phyloP scores from a whole-genome alignment of 129 eudicot genomes.

The Logfia minima region DNA sequence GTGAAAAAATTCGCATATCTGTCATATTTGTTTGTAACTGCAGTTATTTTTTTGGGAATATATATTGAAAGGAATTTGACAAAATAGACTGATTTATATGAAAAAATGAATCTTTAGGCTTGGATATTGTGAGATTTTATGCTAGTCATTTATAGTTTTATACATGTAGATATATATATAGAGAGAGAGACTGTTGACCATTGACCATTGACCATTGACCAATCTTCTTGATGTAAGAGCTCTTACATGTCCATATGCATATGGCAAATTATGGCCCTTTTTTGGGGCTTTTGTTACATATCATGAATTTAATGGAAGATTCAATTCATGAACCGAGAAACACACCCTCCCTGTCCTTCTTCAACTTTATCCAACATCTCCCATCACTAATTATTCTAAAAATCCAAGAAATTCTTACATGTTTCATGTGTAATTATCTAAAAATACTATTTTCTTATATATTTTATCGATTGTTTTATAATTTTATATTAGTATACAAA shows the following conservation, averaged over 20 bases:
- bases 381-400: slow-evolving; percentile 1
- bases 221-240: slow-evolving; percentile 42
- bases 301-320: slow-evolving; percentile 2
- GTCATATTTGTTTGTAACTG: neutral
- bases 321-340: slow-evolving; percentile 12
- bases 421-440: neutral
- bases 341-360: slow-evolving; percentile 9
- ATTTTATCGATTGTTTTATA: no score
- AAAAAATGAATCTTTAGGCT: slow-evolving; percentile 6
- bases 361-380: slow-evolving; percentile 20
- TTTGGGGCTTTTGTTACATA: slow-evolving; percentile 33
- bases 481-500: no score
- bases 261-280: slow-evolving; percentile 33
- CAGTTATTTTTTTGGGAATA: neutral
- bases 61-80: neutral
- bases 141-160: neutral
- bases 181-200: slow-evolving; percentile 28
- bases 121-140: slow-evolving; percentile 24
- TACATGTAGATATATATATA: neutral
- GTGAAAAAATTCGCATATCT: neutral
- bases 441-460: neutral
- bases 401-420: slow-evolving; percentile 1
- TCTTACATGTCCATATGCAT: slow-evolving; percentile 21
- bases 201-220: slow-evolving; percentile 26
- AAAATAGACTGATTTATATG: neutral